A percentile compares a stretch with the other conserved stretches of the same genome.
phyloP scores from a whole-genome alignment of 177 flowering plant genomes.

The Vitis hybrid region DNA sequence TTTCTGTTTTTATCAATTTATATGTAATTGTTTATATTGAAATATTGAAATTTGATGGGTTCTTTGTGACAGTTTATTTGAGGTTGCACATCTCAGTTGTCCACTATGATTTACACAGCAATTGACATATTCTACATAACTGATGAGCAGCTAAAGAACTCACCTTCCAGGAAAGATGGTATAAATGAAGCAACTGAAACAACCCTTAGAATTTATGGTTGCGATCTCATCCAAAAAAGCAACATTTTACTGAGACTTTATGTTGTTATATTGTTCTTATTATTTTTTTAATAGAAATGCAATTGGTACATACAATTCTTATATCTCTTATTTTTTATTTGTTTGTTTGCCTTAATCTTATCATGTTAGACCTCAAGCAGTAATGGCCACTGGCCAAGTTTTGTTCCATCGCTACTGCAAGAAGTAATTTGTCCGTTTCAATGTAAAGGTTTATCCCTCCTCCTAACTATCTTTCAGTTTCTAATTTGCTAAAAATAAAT shows the following conservation, averaged over 20 bases:
- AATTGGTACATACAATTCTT: not conserved
- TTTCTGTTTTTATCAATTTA: no score
- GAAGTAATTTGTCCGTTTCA: slow-evolving; percentile 86
- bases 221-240: slow-evolving; percentile 90
- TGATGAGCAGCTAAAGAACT: slow-evolving; percentile 68
- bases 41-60: no score
- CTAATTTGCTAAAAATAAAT: no score
- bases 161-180: slow-evolving; percentile 69
- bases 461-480: not conserved
- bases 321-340: not conserved
- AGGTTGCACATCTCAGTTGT: no score
- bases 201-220: slow-evolving; percentile 83
- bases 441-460: slow-evolving; percentile 66
- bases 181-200: slow-evolving; percentile 74
- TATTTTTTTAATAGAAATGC: not conserved
- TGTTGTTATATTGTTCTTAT: slow-evolving; percentile 15
- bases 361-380: slow-evolving; percentile 77
- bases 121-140: slow-evolving; percentile 88
- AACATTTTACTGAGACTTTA: slow-evolving; percentile 88
- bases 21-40: no score
- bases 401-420: slow-evolving; percentile 93
- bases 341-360: slow-evolving; percentile 20
- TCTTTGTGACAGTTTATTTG: no score
- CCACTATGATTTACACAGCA: slow-evolving; percentile 69
- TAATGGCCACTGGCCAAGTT: slow-evolving; percentile 88